Base-by-base conservation (phyloP, 2,329 filamentous ascomycete species). In the Aspergillus eucalypticola region DNA sequence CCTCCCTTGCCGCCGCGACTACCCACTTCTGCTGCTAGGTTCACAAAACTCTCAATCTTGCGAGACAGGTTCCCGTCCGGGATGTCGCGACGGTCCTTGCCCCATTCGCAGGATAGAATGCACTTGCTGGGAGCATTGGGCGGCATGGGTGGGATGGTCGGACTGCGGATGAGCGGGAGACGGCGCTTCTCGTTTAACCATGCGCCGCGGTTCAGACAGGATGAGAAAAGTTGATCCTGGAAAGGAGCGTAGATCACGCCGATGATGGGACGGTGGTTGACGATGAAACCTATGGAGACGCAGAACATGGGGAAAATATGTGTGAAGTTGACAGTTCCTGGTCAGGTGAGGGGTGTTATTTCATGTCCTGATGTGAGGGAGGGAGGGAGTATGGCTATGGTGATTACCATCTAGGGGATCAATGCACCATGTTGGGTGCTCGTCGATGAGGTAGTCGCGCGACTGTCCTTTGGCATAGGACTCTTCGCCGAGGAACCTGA, bases 271-370 rank as follows among this genome's bases (percentile, higher is more conserved):
- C 79, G 74, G 6, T 83, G 81, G 17, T 83, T 75, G 57, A 90
- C 70, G 23, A 88, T 79, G 69, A 92, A 87, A 52, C 83, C 89
- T 68, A 92, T 91, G 38, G 88, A 90, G 46, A 92, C 87, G 74
- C 90, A 92, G 77, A 90, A 92, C 87, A 91, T 91, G 60, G 89
- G 89, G 70, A 91, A 91, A 5, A 91, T 82, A 73, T 92, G 90
- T 29, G 89, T 90, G 77, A 90, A 92, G 79, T 92, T 92, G 61
- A 92, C 89, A 3, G 90, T 92, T 46, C 83, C 81, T 82, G 52
- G 17, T 15, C 46, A 5, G 17, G 8, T 10, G 11, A 15, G 39
- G 41, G 3, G 29, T 10, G 39, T 41, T n/a, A 11, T 51, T 35
- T 35, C 32, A 15, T 35, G 32, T 35, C 32, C 13, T 6, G 32